phyloP scores from a whole-genome alignment of 768 basidiomycete species.

The Sporobolomyces phaffii region DNA sequence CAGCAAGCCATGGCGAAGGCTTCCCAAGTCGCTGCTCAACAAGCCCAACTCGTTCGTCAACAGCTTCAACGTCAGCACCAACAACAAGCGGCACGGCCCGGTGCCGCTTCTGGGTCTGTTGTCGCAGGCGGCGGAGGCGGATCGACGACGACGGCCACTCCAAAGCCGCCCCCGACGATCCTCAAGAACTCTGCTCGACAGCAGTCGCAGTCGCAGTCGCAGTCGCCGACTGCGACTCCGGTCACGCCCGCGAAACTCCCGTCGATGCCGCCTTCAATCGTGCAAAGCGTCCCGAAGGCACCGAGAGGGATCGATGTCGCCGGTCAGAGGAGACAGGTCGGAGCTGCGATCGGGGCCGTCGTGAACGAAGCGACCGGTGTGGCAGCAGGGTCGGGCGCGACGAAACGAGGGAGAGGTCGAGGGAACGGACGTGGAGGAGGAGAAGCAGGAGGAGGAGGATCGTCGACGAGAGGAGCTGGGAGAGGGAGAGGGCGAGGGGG shows the following conservation, averaged over 20 bases:
- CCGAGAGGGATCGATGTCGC: conserved; percentile 4
- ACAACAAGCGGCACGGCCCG: neutral
- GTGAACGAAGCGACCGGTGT: neutral
- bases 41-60: conserved; percentile 2
- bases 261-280: neutral
- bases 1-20: neutral
- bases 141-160: neutral
- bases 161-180: neutral
- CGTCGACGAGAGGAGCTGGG: neutral
- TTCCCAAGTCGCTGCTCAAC: neutral
- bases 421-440: neutral
- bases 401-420: neutral
- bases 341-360: conserved; percentile 3
- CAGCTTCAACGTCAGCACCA: conserved; percentile 23
- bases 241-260: neutral
- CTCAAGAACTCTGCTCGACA: no score
- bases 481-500: neutral
- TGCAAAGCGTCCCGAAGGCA: neutral
- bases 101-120: no score
- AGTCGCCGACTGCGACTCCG: neutral
- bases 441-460: neutral
- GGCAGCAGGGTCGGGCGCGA: neutral
- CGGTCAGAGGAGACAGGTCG: conserved; percentile 8
- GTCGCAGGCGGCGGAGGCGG: neutral
- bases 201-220: neutral